Conservation (phyloP, 2,329 filamentous ascomycete species). For the Mariannaea elegans region DNA sequence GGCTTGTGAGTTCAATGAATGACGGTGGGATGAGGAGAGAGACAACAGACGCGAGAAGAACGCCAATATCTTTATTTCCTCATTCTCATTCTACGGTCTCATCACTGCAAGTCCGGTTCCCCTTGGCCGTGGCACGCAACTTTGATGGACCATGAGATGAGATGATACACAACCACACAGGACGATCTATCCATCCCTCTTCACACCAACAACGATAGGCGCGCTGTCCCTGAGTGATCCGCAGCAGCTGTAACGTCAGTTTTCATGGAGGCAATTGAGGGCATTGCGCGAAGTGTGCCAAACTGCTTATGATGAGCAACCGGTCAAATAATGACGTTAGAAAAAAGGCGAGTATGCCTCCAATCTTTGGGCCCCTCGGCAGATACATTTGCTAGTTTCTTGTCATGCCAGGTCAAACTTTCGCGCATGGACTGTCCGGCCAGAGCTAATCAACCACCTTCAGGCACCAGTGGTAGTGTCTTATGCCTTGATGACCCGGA, state of each 20-base stretch:
- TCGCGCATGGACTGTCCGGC: conserved; percentile 21
- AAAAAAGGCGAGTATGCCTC: conserved; percentile 16
- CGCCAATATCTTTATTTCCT: conserved; percentile 1
- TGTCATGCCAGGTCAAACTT: conserved; percentile 10
- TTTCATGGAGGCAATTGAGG: conserved; percentile 10
- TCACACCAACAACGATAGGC: conserved; percentile 14
- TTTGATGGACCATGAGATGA: conserved; percentile 5
- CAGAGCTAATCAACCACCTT: conserved; percentile 19
- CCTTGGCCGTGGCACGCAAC: conserved; percentile 1
- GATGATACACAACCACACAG: conserved; percentile 4
- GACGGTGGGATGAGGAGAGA: conserved; percentile 16
- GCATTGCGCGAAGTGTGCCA: conserved; percentile 11
- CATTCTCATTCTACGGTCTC: not conserved
- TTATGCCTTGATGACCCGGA: conserved; percentile 9
- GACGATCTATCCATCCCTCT: conserved; percentile 19
- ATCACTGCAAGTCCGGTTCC: not conserved
- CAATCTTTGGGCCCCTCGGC: not conserved
- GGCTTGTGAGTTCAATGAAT: conserved; percentile 19
- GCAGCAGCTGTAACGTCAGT: conserved; percentile 13
- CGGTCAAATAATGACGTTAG: conserved; percentile 38
- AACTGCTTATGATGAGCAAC: conserved; percentile 36
- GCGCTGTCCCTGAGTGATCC: conserved; percentile 18
- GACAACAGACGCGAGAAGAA: conserved; percentile 6
- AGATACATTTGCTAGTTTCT: conserved; percentile 14
- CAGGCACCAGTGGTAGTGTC: conserved; percentile 14